Evolutionary conservation across 2,329 filamentous ascomycete species (phyloP).

Genomic region (Cryphonectria naterciae): DNA sequence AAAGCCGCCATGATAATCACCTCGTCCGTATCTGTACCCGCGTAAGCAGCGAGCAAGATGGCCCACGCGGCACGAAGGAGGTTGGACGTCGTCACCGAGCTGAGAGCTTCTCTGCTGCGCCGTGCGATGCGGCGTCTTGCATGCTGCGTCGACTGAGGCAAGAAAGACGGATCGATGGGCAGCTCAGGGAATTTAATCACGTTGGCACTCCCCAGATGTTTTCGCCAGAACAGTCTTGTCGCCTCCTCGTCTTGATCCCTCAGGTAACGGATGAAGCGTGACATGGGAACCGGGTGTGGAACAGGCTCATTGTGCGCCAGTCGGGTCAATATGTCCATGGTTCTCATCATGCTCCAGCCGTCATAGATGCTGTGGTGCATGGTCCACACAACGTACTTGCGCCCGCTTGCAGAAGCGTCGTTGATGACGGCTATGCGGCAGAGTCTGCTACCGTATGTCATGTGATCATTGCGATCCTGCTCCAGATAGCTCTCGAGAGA

Average conservation of each 20-base stretch:
- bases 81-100: neutral
- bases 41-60: neutral
- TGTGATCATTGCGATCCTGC: constrained; percentile 14
- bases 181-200: neutral
- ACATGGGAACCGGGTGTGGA: constrained; percentile 35
- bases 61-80: neutral
- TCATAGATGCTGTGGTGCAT: constrained; percentile 63
- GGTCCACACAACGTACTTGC: constrained; percentile 49
- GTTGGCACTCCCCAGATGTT: constrained; percentile 38
- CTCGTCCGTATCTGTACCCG: neutral
- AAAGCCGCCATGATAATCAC: constrained; percentile 16
- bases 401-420: neutral
- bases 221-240: constrained; percentile 50
- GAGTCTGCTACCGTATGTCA: constrained; percentile 39
- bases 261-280: constrained; percentile 47
- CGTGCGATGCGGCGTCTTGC: neutral
- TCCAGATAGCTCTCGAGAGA: constrained; percentile 47
- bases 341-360: constrained; percentile 48
- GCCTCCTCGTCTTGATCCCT: constrained; percentile 40
- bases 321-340: constrained; percentile 50
- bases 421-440: neutral
- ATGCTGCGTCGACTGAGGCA: neutral
- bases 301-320: constrained; percentile 53
- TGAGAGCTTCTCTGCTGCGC: neutral
- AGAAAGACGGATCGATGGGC: constrained; percentile 1